phyloP scores from a whole-genome alignment of 2,329 filamentous ascomycete genomes.

The Fusarium cyanostomum region DNA sequence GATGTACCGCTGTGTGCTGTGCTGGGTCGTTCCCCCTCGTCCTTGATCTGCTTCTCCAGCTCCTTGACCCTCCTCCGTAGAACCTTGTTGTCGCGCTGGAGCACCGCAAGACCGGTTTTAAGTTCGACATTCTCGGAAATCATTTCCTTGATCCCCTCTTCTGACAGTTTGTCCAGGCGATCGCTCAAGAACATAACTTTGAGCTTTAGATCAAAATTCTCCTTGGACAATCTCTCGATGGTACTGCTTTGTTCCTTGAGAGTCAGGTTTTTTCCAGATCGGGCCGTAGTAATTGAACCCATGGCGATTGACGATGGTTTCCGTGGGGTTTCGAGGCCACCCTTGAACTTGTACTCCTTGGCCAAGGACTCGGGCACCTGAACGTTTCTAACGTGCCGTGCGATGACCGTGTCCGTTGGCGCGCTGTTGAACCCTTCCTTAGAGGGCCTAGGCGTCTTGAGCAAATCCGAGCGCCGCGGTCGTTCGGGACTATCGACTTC shows the following conservation, averaged over 20 bases:
- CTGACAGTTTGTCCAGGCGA: slow-evolving; percentile 89
- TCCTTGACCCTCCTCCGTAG: slow-evolving; percentile 85
- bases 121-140: slow-evolving; percentile 97
- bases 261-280: slow-evolving; percentile 78
- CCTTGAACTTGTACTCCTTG: slow-evolving; percentile 83
- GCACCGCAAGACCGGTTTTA: slow-evolving; percentile 86
- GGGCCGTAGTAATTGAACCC: slow-evolving; percentile 59
- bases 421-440: slow-evolving; percentile 64
- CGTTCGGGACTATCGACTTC: slow-evolving; percentile 57
- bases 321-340: slow-evolving; percentile 68
- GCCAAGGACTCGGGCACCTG: slow-evolving; percentile 90
- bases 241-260: slow-evolving; percentile 98
- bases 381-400: slow-evolving; percentile 88
- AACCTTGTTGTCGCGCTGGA: slow-evolving; percentile 90
- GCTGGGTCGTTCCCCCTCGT: slow-evolving; percentile 70
- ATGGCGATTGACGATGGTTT: slow-evolving; percentile 59
- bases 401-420: slow-evolving; percentile 88
- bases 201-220: slow-evolving; percentile 97
- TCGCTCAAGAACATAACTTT: slow-evolving; percentile 98
- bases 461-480: slow-evolving; percentile 54
- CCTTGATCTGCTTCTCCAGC: slow-evolving; percentile 80
- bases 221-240: slow-evolving; percentile 94
- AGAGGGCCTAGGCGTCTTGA: slow-evolving; percentile 75
- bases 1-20: slow-evolving; percentile 66
- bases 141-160: slow-evolving; percentile 97